A percentile compares a stretch with the other conserved stretches of the same genome.
phyloP scores from a whole-genome alignment of 2,329 filamentous ascomycete species.

The Pseudogymnoascus sp. region DNA sequence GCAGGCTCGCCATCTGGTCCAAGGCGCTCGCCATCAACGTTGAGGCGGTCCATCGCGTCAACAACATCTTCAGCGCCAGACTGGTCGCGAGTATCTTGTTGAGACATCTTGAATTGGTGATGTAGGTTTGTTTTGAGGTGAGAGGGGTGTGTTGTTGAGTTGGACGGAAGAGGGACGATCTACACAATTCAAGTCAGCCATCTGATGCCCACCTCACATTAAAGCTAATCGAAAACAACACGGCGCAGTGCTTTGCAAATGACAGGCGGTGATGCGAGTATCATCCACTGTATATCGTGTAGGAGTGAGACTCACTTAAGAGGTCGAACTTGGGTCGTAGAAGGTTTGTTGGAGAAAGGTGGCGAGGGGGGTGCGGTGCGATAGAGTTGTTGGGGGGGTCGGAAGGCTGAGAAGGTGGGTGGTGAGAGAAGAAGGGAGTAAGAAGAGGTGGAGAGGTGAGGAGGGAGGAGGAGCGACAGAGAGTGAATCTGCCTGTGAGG shows the following conservation, averaged over 20 bases:
- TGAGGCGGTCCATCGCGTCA: constrained; percentile 58
- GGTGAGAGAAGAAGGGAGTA: constrained; percentile 16
- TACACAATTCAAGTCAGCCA: neutral
- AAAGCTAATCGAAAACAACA: neutral
- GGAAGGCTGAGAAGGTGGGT: constrained; percentile 11
- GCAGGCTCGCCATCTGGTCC: constrained; percentile 69
- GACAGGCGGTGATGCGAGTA: neutral
- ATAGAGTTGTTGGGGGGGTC: constrained; percentile 13
- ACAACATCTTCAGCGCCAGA: constrained; percentile 43
- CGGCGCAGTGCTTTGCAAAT: neutral
- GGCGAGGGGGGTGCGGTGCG: constrained; percentile 15
- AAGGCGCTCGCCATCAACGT: constrained; percentile 47
- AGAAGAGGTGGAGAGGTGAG: constrained; percentile 12
- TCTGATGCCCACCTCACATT: neutral
- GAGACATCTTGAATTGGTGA: constrained; percentile 23
- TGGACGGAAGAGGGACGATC: neutral
- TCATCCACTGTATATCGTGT: neutral
- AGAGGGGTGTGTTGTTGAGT: neutral
- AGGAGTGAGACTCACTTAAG: neutral
- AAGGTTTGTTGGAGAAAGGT: constrained; percentile 12
- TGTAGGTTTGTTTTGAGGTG: constrained; percentile 4
- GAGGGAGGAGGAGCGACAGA: constrained; percentile 14
- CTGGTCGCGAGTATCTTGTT: constrained; percentile 27
- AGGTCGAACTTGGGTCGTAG: neutral
- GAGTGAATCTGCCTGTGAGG: constrained; percentile 18